Conservation (phyloP, 2,329 filamentous ascomycete species). For the Stagonosporopsis rhizophila region DNA sequence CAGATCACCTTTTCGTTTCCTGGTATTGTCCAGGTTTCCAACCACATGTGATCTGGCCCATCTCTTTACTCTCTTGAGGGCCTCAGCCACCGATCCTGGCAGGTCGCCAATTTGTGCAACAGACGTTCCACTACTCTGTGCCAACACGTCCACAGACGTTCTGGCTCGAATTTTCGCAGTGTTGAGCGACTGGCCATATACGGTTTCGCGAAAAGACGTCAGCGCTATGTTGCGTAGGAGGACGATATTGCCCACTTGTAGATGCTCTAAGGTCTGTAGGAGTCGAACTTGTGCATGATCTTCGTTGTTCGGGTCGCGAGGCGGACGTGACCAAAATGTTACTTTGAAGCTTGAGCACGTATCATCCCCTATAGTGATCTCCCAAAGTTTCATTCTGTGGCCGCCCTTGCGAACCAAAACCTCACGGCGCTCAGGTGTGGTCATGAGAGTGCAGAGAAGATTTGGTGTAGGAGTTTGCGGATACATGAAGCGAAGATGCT, state of each 20-base stretch:
- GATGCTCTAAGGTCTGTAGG: constrained; percentile 49
- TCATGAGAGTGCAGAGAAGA: constrained; percentile 80
- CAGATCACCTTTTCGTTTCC: constrained; percentile 30
- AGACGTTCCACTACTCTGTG: constrained; percentile 59
- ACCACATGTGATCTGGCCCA: constrained; percentile 79
- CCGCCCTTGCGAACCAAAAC: constrained; percentile 72
- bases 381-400: constrained; percentile 53
- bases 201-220: constrained; percentile 74
- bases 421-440: constrained; percentile 70
- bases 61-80: constrained; percentile 71
- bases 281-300: constrained; percentile 44
- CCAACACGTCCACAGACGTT: constrained; percentile 71
- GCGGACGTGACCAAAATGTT: constrained; percentile 77
- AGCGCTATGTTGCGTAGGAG: constrained; percentile 82
- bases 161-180: constrained; percentile 71
- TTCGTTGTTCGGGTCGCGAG: constrained; percentile 20
- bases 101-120: constrained; percentile 54
- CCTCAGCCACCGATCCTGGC: constrained; percentile 63
- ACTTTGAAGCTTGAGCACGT: constrained; percentile 81
- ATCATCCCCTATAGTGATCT: constrained; percentile 74
- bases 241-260: constrained; percentile 78
- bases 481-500: constrained; percentile 69
- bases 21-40: constrained; percentile 18
- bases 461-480: constrained; percentile 86
- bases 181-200: constrained; percentile 84